Percentiles rank a stretch among this genome's conserved stretches.
phyloP scores from a whole-genome alignment of 495 filamentous ascomycete genomes.

The Cairneyella variabilis region DNA sequence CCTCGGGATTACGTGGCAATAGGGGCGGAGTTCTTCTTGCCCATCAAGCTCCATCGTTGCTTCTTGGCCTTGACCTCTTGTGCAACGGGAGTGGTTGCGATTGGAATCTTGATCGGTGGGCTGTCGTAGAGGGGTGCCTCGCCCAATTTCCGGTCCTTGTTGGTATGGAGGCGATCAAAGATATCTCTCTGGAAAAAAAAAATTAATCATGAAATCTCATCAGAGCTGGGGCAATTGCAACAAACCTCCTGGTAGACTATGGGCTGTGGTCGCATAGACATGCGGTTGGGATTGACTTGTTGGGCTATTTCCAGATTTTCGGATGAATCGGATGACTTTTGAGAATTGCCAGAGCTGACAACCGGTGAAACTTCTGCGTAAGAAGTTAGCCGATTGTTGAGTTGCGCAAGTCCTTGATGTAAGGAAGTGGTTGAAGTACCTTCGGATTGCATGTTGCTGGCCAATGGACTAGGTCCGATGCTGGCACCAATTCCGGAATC shows the following conservation, averaged over 20 bases:
- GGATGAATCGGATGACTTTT: slow-evolving; percentile 22
- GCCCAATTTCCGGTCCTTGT: slow-evolving; percentile 27
- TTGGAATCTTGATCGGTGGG: slow-evolving; percentile 9
- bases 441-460: slow-evolving; percentile 20
- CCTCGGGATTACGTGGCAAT: slow-evolving; percentile 5
- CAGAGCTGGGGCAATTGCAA: too few relatives aligned
- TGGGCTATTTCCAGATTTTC: slow-evolving; percentile 19
- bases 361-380: slow-evolving; percentile 25
- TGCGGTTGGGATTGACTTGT: not conserved
- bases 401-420: not conserved
- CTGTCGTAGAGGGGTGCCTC: slow-evolving; percentile 25
- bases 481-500: slow-evolving; percentile 19
- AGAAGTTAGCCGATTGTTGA: slow-evolving; percentile 12
- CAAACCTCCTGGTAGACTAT: slow-evolving; percentile 19
- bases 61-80: slow-evolving; percentile 18
- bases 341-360: slow-evolving; percentile 22
- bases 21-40: slow-evolving; percentile 15
- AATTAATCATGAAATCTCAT: too few relatives aligned
- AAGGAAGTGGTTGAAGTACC: slow-evolving; percentile 12
- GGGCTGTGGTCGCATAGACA: slow-evolving; percentile 16
- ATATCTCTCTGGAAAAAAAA: too few relatives aligned
- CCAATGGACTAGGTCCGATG: slow-evolving; percentile 20
- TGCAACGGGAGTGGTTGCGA: not conserved
- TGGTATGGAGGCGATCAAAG: slow-evolving; percentile 26
- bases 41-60: slow-evolving; percentile 21